Base-by-base conservation (phyloP, 2,329 filamentous ascomycete genomes). In the Fusarium sp. region DNA sequence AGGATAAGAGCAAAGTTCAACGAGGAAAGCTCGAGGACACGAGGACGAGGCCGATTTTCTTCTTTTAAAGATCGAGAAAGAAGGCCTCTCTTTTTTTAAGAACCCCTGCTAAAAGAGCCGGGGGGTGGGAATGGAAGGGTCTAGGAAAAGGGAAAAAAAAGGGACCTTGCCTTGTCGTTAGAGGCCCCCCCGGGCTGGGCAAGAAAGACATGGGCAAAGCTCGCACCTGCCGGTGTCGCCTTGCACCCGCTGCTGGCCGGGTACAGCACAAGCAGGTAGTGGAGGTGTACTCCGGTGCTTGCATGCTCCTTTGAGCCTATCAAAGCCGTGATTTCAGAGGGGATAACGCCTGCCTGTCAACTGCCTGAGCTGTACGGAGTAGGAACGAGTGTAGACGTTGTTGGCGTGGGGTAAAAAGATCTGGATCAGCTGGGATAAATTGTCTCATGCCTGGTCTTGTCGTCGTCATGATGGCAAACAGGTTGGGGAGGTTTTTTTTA, bases 241-340 rank as follows among this genome's bases (percentile, higher is more conserved):
- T 68, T 34, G 67, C 67, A 69, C 67, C 67, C 67, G 67, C 57
- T 50, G 55, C 67, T 31, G 58, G 67, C 66, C 27, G 27, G 14
- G 34, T 27, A 40, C 62, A 51, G 23, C 49, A 16, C 36, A 38
- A 38, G n/a, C 36, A 18, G 38, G 36, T 7, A 40, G 36, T 10
- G 18, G 36, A 50, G 54, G 46, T 25, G 18, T 54, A 23, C 18
- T 23, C 16, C 18, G 20, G 51, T 38, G 50, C 49, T 38, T 63
- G 42, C 53, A 34, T 36, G 33, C 42, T 23, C 7, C 6, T 10
- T 34, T 29, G 5, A 20, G 18, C 63, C 67, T 70, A 69, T 70
- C 50, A 70, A 38, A 40, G 33, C 27, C 27, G 23, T 18, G 27
- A 5, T 20, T 56, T 36, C 4, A 36, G 29, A 23, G 51, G 33